Evolutionary conservation across 73 alveolate species (phyloP).

Genomic region (Effrenium voratum): DNA sequence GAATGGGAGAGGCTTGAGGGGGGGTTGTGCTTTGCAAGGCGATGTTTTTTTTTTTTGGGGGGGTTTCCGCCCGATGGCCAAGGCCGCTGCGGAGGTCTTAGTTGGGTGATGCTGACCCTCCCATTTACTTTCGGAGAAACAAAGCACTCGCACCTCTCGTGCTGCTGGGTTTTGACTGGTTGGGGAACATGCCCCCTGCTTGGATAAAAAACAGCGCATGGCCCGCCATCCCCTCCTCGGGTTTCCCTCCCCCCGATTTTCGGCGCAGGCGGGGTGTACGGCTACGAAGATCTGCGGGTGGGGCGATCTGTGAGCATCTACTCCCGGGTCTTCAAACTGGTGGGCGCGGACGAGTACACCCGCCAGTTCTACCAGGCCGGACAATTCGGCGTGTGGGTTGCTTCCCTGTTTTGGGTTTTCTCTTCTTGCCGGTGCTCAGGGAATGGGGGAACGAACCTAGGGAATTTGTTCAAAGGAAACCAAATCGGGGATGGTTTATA

Average conservation of each 20-base stretch:
- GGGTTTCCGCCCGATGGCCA: too few relatives aligned
- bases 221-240: neutral
- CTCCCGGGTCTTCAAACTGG: conserved; percentile 97
- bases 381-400: neutral
- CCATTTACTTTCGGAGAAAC: too few relatives aligned
- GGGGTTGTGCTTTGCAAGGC: neutral
- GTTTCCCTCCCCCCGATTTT: neutral
- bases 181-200: too few relatives aligned
- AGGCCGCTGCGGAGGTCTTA: too few relatives aligned
- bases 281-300: conserved; percentile 86
- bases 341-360: conserved; percentile 98
- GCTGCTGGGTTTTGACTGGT: too few relatives aligned
- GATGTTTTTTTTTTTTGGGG: too few relatives aligned
- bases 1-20: conserved; percentile 76
- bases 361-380: conserved; percentile 97
- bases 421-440: too few relatives aligned
- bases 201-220: neutral
- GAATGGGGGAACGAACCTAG: too few relatives aligned
- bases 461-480: too few relatives aligned
- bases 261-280: conserved; percentile 15
- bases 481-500: too few relatives aligned
- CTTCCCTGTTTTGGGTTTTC: neutral
- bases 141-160: too few relatives aligned
- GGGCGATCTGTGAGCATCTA: conserved; percentile 97
- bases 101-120: too few relatives aligned